These are phyloP conservation scores for Lipomyces sp. DNA, from an alignment of 805 yeast species.

Conservation along the genomic window DNA sequence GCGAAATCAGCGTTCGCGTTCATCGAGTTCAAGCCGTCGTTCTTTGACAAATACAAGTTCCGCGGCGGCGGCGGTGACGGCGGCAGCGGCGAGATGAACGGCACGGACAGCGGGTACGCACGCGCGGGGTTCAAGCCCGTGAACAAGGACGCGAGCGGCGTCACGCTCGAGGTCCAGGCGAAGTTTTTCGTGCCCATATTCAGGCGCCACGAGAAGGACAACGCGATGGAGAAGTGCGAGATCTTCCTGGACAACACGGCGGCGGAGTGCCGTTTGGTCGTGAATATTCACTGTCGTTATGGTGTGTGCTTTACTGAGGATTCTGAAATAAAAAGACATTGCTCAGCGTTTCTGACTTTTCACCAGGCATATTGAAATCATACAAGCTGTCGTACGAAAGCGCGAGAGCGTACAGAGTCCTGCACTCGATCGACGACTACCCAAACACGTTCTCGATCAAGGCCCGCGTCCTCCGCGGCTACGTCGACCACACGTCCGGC, in stretches of 20 bases:
- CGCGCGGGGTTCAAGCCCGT: not conserved
- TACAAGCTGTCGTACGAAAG: conserved; percentile 17
- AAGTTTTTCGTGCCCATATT: conserved; percentile 21
- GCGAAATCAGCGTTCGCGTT: conserved; percentile 18
- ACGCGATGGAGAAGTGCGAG: conserved; percentile 17
- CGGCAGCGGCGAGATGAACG: not conserved
- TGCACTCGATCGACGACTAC: conserved; percentile 20
- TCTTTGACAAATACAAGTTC: conserved; percentile 12
- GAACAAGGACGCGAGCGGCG: not conserved
- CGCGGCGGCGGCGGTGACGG: not conserved
- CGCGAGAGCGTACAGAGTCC: conserved; percentile 15
- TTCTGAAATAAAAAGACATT: not conserved
- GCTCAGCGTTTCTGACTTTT: not conserved
- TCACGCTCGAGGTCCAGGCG: conserved; percentile 16
- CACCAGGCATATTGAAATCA: conserved; percentile 23
- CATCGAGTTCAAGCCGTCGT: conserved; percentile 5
- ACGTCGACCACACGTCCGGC: conserved; percentile 24
- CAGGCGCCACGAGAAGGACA: conserved; percentile 24
- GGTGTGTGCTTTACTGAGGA: conserved; percentile 5
- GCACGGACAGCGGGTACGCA: not conserved
- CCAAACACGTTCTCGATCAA: conserved; percentile 14
- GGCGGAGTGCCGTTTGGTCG: conserved; percentile 15
- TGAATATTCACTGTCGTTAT: conserved; percentile 12
- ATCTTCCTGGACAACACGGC: conserved; percentile 12
- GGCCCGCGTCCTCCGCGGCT: conserved; percentile 15